These are phyloP conservation scores for Neocallimastix lanati DNA, from an alignment of 192 early-diverging fungal species.

Conservation along the genomic window DNA sequence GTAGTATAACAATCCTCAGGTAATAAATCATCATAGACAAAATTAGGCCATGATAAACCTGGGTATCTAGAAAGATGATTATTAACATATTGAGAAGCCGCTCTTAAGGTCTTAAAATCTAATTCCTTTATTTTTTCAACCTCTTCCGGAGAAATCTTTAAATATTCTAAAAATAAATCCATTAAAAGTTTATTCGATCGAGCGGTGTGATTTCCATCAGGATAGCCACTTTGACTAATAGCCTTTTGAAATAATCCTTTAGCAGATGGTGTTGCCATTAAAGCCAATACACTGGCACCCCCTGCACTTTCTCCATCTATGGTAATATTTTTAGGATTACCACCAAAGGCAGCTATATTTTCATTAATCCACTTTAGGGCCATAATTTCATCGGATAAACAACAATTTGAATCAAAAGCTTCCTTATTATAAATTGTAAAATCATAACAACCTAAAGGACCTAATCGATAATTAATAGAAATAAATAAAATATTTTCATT, in stretches of 20 bases:
- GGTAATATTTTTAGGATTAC: constrained; percentile 30
- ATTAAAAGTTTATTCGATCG: background rate
- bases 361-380: constrained; percentile 35
- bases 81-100: background rate
- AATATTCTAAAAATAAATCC: background rate
- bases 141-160: background rate
- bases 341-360: constrained; percentile 43
- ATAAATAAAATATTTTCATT: background rate
- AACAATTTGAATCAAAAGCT: constrained; percentile 7
- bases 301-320: constrained; percentile 40
- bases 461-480: constrained; percentile 21
- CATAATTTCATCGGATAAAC: constrained; percentile 12
- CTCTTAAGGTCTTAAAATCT: background rate
- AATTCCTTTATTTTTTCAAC: background rate
- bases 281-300: constrained; percentile 4
- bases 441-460: constrained; percentile 13
- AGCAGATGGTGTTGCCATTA: background rate
- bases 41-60: background rate
- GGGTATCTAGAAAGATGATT: background rate
- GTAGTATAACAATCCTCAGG: background rate
- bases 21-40: background rate
- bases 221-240: background rate
- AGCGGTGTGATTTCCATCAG: background rate
- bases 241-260: background rate
- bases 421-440: background rate